Evolutionary conservation across 306 rosid species (phyloP).

Genomic region (Pterocarpus santalinus): DNA sequence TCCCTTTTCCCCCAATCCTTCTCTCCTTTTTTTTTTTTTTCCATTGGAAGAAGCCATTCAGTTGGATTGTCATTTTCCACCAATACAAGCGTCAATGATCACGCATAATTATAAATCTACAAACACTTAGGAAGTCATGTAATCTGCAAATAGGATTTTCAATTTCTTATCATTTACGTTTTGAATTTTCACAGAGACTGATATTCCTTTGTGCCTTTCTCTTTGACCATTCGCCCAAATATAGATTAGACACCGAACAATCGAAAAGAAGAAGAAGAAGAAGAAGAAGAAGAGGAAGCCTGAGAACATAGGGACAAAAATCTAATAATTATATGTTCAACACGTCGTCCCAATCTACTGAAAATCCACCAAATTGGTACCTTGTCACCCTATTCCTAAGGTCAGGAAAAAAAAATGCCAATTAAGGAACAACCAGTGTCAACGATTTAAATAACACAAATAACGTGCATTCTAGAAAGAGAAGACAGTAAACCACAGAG

Average conservation of each 20-base stretch:
- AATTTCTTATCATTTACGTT: background rate
- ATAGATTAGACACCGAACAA: background rate
- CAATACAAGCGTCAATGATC: constrained; percentile 28
- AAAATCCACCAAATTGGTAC: constrained; percentile 1
- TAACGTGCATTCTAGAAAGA: background rate
- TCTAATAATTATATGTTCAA: background rate
- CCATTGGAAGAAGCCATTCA: constrained; percentile 8
- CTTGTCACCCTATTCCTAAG: constrained; percentile 16
- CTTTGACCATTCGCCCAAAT: constrained; percentile 6
- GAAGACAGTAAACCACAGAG: background rate
- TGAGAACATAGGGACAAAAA: background rate
- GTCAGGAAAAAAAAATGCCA: constrained; percentile 12
- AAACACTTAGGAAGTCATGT: constrained; percentile 28
- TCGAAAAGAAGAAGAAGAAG: background rate
- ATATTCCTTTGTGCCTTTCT: background rate
- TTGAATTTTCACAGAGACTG: constrained; percentile 10
- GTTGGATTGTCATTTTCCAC: constrained; percentile 32
- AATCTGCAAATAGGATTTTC: constrained; percentile 29
- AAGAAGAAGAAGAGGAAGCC: background rate
- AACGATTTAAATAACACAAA: background rate
- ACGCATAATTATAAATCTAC: background rate
- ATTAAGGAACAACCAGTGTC: constrained; percentile 13
- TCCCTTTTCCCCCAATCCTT: constrained; percentile 22
- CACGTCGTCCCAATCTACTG: constrained; percentile 27
- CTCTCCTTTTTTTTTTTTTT: background rate